These are phyloP conservation scores for Coix lacrymajobi DNA, from an alignment of 176 grass and related monocot genomes.

Conservation along the genomic window DNA sequence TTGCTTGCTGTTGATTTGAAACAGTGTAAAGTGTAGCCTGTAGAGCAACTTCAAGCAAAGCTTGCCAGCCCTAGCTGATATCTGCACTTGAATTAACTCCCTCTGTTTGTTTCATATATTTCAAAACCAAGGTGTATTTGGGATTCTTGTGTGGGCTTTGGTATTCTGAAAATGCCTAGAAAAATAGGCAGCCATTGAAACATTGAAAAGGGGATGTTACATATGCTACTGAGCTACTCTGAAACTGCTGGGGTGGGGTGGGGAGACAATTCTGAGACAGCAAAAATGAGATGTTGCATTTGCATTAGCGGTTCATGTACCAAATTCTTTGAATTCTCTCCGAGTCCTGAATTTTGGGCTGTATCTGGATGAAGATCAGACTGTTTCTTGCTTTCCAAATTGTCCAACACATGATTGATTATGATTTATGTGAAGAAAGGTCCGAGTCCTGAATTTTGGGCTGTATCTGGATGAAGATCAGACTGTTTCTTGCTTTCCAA, in stretches of 20 bases:
- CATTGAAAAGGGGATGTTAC: not conserved
- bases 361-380: too few species aligned
- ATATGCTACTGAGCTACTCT: constrained; percentile 15
- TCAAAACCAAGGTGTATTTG: too few species aligned
- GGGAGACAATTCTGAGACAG: not conserved
- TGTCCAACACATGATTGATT: too few species aligned
- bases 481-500: too few species aligned
- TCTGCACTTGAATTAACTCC: too few species aligned
- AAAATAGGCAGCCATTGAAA: not conserved
- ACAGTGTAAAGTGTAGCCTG: not conserved
- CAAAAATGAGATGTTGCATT: not conserved
- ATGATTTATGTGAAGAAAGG: too few species aligned
- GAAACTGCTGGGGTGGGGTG: not conserved
- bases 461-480: too few species aligned
- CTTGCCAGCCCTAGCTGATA: not conserved
- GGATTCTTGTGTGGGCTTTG: not conserved
- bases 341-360: too few species aligned
- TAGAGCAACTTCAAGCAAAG: not conserved
- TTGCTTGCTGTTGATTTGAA: not conserved
- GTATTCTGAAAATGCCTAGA: not conserved
- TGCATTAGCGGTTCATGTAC: not conserved
- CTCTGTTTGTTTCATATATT: too few species aligned
- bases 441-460: too few species aligned
- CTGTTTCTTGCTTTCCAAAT: too few species aligned
- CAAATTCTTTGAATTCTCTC: not conserved